Base-by-base conservation (phyloP, 106 monocot species). In the Xerophyta viscosa region DNA sequence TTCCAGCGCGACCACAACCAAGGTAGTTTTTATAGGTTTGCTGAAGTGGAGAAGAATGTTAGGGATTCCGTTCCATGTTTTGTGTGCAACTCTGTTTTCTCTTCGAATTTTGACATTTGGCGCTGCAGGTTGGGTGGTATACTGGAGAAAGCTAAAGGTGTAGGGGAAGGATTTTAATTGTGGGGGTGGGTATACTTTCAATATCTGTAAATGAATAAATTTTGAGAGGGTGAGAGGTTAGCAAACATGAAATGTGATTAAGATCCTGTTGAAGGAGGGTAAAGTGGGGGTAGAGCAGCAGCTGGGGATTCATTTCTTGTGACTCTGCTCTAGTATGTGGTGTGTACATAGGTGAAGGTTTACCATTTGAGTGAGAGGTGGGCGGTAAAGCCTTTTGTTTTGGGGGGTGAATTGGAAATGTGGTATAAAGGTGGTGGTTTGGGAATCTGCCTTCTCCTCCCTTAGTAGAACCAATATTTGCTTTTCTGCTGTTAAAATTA, bases 331-430 rank as follows among this genome's bases (percentile, higher is more conserved):
- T 19, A n/a, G n/a, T n/a, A n/a, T n/a, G n/a, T n/a, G n/a, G n/a
- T n/a, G n/a, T 58, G 58, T 58, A 58, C 25, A 58, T 25, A 58
- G 27, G 58, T 42, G 58, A 58, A 58, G 58, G 58, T 24, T 58
- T 25, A 27, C 27, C 58, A 6, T 28, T 58, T 17, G 15, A 39
- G 10, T 25, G 23, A 27, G 1, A 26, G 9, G 2, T 10, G 41
- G 58, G 23, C 24, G 58, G 56, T 56, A 52, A 15, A 29, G 29
- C 14, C 46, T 46, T 46, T 24, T 52, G 14, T 28, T 29, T 17
- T 54, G 4, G 6, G 39, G 15, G 1, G 39, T 2, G 39, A 39
- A 39, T 3, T 39, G 39, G 39, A 12, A 33, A 46, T 46, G 45
- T n/a, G n/a, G n/a, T n/a, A n/a, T n/a, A n/a, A n/a, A n/a, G n/a